Evolutionary conservation across 2,329 filamentous ascomycete genomes (phyloP).

Genomic region (Epichloe coenophiala): DNA sequence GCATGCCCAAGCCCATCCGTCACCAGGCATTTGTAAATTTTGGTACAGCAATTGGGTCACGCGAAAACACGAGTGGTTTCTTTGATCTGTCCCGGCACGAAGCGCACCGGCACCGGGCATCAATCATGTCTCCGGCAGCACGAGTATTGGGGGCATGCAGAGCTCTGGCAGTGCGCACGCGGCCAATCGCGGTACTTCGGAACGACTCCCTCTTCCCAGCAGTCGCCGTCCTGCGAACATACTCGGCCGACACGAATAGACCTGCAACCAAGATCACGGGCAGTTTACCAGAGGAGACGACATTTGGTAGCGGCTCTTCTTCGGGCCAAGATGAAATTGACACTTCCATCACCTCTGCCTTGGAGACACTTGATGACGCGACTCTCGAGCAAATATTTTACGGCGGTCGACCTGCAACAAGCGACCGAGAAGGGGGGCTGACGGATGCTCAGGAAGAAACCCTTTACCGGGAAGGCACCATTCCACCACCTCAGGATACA

Average conservation of each 20-base stretch:
- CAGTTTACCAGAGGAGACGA: not conserved
- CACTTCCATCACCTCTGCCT: not conserved
- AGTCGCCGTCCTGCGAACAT: slow-evolving; percentile 11
- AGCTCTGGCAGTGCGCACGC: slow-evolving; percentile 18
- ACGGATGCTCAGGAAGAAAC: slow-evolving; percentile 30
- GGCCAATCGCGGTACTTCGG: slow-evolving; percentile 12
- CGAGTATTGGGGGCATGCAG: slow-evolving; percentile 22
- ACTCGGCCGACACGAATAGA: slow-evolving; percentile 18
- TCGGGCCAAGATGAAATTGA: not conserved
- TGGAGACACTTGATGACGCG: slow-evolving; percentile 20
- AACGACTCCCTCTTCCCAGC: slow-evolving; percentile 12
- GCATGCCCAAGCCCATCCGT: not conserved
- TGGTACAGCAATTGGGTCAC: not conserved
- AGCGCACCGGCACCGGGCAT: slow-evolving; percentile 7
- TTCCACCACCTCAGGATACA: slow-evolving; percentile 21
- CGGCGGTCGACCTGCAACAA: slow-evolving; percentile 19
- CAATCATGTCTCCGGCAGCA: slow-evolving; percentile 21
- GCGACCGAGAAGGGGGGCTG: slow-evolving; percentile 19
- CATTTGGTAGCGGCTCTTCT: not conserved
- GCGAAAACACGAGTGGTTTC: not conserved
- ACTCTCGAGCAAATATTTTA: slow-evolving; percentile 23
- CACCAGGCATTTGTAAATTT: slow-evolving; percentile 3
- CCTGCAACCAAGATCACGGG: not conserved
- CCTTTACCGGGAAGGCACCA: slow-evolving; percentile 28
- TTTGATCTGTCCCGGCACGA: not conserved